A percentile compares a stretch with the other conserved stretches of the same genome.
Conservation (phyloP, 139 green algal genomes). For the Coelastrella sp. region DNA sequence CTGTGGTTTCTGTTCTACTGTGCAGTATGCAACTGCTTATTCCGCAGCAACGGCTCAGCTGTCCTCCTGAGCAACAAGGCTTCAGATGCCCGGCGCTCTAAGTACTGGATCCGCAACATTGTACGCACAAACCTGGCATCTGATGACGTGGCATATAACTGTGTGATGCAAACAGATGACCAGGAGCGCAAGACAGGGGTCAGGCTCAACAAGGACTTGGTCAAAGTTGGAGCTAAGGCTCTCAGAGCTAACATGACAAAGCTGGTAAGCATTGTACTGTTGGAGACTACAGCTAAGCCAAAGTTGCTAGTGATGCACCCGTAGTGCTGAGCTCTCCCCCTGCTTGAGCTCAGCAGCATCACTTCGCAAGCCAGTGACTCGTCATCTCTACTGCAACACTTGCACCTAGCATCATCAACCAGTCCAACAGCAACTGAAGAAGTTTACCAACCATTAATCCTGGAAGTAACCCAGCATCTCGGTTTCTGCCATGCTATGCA, state of each 20-base stretch:
- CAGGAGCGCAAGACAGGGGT: constrained; percentile 77
- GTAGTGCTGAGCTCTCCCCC: no score
- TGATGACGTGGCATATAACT: constrained; percentile 91
- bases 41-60: constrained; percentile 72
- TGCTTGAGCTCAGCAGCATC: no score
- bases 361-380: no score
- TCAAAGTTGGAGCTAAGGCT: constrained; percentile 85
- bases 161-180: constrained; percentile 84
- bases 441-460: no score
- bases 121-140: constrained; percentile 94
- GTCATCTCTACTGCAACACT: no score
- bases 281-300: no score
- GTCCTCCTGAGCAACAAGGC: constrained; percentile 82
- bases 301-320: no score
- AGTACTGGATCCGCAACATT: constrained; percentile 69
- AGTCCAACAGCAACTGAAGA: no score
- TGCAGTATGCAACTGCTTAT: constrained; percentile 28
- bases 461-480: no score
- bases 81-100: constrained; percentile 43
- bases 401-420: no score
- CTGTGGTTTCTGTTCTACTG: neutral
- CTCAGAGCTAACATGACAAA: constrained; percentile 96
- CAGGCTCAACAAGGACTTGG: constrained; percentile 91
- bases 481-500: no score
- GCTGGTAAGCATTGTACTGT: constrained; percentile 95